Evolutionary conservation across 345 rosid genomes (phyloP).

Genomic region (Brassica nigra): DNA sequence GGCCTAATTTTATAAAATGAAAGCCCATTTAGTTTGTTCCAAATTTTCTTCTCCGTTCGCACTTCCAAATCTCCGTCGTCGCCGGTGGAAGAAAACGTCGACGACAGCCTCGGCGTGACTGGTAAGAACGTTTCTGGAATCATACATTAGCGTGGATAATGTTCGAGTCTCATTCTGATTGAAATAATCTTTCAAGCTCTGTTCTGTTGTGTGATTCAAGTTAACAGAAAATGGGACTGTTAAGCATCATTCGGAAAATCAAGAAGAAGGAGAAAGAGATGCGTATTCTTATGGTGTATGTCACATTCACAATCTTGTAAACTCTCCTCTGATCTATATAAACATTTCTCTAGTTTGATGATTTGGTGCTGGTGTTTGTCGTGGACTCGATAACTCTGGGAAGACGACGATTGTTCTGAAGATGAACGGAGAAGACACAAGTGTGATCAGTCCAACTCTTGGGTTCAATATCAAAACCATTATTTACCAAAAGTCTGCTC

Average conservation of each 20-base stretch:
- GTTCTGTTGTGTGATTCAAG: constrained; percentile 1
- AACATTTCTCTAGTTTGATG: not conserved
- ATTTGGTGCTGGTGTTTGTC: constrained; percentile 14
- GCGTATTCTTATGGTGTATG: constrained; percentile 97
- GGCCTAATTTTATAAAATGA: not conserved
- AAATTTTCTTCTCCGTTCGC: not conserved
- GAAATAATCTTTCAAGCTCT: not conserved
- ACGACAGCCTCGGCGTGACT: not conserved
- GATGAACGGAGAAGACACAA: constrained; percentile 91
- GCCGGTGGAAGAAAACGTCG: not conserved
- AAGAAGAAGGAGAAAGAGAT: constrained; percentile 94
- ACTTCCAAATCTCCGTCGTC: not conserved
- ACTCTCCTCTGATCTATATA: not conserved
- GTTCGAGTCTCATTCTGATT: constrained; percentile 13
- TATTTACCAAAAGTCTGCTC: constrained; percentile 60
- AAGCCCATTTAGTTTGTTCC: not conserved
- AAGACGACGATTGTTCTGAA: constrained; percentile 93
- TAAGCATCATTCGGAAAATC: constrained; percentile 77
- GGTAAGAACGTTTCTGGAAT: not conserved
- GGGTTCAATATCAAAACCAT: constrained; percentile 94
- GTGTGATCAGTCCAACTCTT: constrained; percentile 86
- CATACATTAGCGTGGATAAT: not conserved
- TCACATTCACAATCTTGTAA: constrained; percentile 2
- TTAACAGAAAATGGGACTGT: constrained; percentile 36
- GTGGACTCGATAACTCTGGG: constrained; percentile 93